Evolutionary conservation across 2,329 filamentous ascomycete species (phyloP), one percentile per base, ranked within the genome.

Genomic region (Mollisia scopiformis): DNA sequence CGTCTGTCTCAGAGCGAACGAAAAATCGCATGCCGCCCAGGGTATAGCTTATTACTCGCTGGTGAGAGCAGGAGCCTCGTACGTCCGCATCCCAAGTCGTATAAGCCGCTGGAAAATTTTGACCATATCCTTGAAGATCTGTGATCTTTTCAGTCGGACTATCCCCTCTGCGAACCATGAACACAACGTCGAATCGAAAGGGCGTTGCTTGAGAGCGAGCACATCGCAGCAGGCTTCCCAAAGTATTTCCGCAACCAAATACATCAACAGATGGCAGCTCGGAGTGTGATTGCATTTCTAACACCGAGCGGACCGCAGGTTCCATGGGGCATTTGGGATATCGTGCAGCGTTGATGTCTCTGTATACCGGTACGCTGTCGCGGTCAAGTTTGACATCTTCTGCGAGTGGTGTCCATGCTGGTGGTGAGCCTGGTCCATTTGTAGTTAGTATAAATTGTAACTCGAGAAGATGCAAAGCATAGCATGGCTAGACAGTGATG

Each of bases 81-180:
- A 86, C 81, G 0, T 78, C 79, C 0, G 66, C 11, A 10, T 83
- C 81, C 87, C 88, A 91, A 0, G 79, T 84, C 0, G 89, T 91
- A 68, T 90, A 87, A 1, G 79, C 78, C 51, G 90, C 85, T 0
- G 85, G 86, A 64, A 92, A 91, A 0, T 84, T 80, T 66, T 91
- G 87, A 0, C 88, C 88, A 66, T 80, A 90, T 0, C 88, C 89
- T 16, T 67, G 66, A 0, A 91, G 74, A n/a, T 78, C 78, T 0
- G 74, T 65, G 5, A 91, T 85, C 0, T 78, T 69, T 65, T 88
- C 84, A 0, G 72, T 81, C 0, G 87, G 85, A 0, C 82, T 80
- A 47, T 84, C 86, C 67, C 89, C 87, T 23, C 83, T 79, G 1
- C 88, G 83, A 13, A 88, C 72, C 52, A 92, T 80, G 73, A 91